Conservation (phyloP, 164 flowering plant species). For the Stephania yunnanensis region DNA sequence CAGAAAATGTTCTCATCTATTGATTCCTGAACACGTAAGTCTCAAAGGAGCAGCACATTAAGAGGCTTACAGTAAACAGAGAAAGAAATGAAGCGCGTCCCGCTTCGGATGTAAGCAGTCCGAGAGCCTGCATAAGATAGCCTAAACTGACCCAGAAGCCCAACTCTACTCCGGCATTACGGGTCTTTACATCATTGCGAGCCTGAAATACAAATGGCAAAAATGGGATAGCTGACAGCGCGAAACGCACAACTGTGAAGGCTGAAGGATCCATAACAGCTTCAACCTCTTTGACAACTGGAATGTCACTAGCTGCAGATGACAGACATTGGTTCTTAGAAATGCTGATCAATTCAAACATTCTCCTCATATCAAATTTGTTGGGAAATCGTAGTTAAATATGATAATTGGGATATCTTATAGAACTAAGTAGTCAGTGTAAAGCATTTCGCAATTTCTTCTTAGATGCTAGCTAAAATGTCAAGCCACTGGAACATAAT, state of each 20-base stretch:
- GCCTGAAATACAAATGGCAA: slow-evolving; percentile 55
- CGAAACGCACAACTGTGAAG: slow-evolving; percentile 64
- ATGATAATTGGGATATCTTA: background rate
- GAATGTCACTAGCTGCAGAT: slow-evolving; percentile 71
- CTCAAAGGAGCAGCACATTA: background rate
- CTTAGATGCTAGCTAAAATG: too few species aligned
- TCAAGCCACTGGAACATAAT: too few species aligned
- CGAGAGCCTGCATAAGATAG: slow-evolving; percentile 74
- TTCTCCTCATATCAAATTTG: background rate
- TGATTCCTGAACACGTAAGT: slow-evolving; percentile 1
- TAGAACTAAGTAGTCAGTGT: too few species aligned
- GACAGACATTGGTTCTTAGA: background rate
- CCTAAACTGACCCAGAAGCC: slow-evolving; percentile 91
- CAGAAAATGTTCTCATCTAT: background rate
- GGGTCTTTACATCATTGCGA: slow-evolving; percentile 42
- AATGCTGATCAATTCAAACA: background rate
- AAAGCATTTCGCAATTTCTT: too few species aligned
- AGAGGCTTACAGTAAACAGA: slow-evolving; percentile 60
- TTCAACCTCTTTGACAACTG: slow-evolving; percentile 77
- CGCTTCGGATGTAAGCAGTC: slow-evolving; percentile 77
- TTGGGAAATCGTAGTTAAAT: background rate
- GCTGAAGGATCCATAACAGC: slow-evolving; percentile 62
- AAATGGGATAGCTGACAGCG: slow-evolving; percentile 67
- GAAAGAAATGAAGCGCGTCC: slow-evolving; percentile 83
- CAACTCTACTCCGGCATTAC: slow-evolving; percentile 72